Base-by-base conservation (phyloP, 75 land plant genomes). In the Cunninghamia lanceolata region DNA sequence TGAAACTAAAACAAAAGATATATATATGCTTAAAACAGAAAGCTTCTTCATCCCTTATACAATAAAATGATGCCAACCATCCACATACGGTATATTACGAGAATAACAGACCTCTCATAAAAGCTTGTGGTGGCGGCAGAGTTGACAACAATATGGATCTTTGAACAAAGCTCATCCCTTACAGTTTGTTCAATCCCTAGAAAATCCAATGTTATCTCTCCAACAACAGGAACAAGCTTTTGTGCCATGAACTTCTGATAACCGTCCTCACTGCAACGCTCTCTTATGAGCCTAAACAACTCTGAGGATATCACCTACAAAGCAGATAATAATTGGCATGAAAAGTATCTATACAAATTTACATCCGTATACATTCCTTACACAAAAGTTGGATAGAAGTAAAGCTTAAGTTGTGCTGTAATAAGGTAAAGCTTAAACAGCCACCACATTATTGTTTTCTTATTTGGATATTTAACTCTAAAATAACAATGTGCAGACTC, bases 71-170 rank as follows among this genome's bases (percentile, higher is more conserved):
- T 50, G 15, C 52, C 0, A 15, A 0, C 9, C 10, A 47, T 14
- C 52, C 16, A 50, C 15, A 50, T 50, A 50, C 14, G 53, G 53
- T 14, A 13, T 28, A 25, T 25, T 28, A 66, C 7, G n/a, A 66
- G 70, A 66, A 7, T 16, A 73, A 73, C 34, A 73, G 2, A 89
- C 92, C 92, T 91, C 54, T 91, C 92, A 86, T 88, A 87, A 68
- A 91, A 91, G 38, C 85, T 88, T 25, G 92, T 91, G 17, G 90
- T 89, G 35, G 92, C 92, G 14, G 92, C 92, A 28, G 92, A 84
- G 66, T 91, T 91, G 68, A 91, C 84, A 38, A 91, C 81, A 28
- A 91, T 86, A 74, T 91, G 87, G 21, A 91, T 66, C 63, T 84
- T 84, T 21, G 56, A 45, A 7, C 74, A 45, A 2, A 91, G 83